Evolutionary conservation across 208 protist species (phyloP).

Genomic region (Leishmania tarentolae): DNA sequence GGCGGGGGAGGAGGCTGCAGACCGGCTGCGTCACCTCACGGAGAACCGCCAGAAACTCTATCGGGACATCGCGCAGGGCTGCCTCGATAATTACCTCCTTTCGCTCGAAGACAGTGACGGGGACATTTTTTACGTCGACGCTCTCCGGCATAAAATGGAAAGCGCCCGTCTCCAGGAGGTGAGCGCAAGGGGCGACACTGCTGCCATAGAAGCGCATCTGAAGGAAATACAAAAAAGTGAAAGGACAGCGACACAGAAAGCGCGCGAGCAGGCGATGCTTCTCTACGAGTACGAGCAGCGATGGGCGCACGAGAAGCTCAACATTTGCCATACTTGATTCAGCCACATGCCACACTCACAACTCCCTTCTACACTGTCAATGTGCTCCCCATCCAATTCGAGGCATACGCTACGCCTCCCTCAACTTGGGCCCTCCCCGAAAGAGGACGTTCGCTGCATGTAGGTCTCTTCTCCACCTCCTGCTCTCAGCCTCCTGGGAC

Average conservation of each 20-base stretch:
- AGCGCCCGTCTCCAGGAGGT: conserved; percentile 12
- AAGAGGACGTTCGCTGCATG: not conserved
- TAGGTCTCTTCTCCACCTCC: not conserved
- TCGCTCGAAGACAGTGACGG: conserved; percentile 51
- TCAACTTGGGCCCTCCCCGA: not conserved
- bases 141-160: conserved; percentile 19
- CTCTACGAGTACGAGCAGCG: conserved; percentile 11
- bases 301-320: conserved; percentile 19
- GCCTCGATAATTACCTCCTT: conserved; percentile 43
- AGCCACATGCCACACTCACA: not conserved
- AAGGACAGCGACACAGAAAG: conserved; percentile 5
- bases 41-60: conserved; percentile 18
- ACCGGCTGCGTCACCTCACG: not conserved
- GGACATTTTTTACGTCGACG: conserved; percentile 34
- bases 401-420: not conserved
- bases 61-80: conserved; percentile 25
- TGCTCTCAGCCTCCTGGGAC: not conserved
- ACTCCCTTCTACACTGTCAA: not conserved
- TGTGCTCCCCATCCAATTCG: not conserved
- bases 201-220: conserved; percentile 8
- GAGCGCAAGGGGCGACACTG: conserved; percentile 15
- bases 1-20: not conserved
- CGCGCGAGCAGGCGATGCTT: conserved; percentile 1
- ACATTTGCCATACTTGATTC: not conserved
- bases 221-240: conserved; percentile 15